Evolutionary conservation across 805 yeast species (phyloP), one percentile per base, ranked within the genome.

Genomic region (Torulaspora gathmanii): DNA sequence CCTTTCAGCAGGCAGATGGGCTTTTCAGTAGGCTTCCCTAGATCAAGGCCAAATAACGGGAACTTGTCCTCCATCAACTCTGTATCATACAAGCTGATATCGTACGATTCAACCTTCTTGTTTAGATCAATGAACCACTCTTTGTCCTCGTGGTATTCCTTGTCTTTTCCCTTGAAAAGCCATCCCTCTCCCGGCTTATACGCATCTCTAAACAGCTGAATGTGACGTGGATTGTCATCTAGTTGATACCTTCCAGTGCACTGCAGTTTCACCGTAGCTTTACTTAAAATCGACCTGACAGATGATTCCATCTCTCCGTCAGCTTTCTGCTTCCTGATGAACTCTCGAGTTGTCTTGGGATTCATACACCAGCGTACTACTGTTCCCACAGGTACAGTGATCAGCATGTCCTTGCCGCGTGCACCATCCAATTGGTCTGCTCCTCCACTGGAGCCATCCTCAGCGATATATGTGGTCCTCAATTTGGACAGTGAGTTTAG

Each of bases 371-470:
- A 89, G 52, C 80, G 74, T 13, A 93, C 73, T 1, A 82, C 75
- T 0, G 99, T 93, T 0, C 99, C 99, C 4, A 86, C 85, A 0
- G 99, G 99, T 0, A 93, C 95, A 23, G 84, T 82, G 2, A 93
- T 73, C 26, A 90, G 66, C 11, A 88, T 68, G 62, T 89, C 95
- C 17, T 75, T 77, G 5, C 98, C 99, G 25, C 75, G 74, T 38
- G 79, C 75, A n/a, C 99, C 99, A 63, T 89, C 91, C 50, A 88
- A 65, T 60, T 91, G 97, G 9, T 78, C 77, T 0, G 82, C 73
- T 20, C 77, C 78, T 1, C 99, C 99, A 16, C 73, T 62, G 5
- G 65, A 67, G 2, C 99, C 99, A 50, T 75, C 74, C 12, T 73
- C 75, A 0, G 97, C 96, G 13, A 70, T 70, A 64, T 89, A 88